These are phyloP conservation scores for Aspergillus nomiae DNA, from an alignment of 2,329 filamentous ascomycete genomes.

Conservation along the genomic window DNA sequence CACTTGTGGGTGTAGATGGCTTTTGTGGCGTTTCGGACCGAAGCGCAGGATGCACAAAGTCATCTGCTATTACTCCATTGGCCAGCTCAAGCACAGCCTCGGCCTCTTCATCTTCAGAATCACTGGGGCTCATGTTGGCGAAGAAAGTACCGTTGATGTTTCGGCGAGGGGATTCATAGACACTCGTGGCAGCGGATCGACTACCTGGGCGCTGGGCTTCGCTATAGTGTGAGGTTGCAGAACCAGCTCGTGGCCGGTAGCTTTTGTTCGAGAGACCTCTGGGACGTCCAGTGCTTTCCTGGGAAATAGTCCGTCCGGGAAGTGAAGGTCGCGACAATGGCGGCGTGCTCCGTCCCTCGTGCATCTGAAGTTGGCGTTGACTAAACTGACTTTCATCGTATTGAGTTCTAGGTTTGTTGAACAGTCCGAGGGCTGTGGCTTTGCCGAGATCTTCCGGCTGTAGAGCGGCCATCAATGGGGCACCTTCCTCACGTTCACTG, in stretches of 20 bases:
- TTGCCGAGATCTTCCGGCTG: constrained; percentile 78
- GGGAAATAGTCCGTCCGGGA: constrained; percentile 22
- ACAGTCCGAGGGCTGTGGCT: constrained; percentile 71
- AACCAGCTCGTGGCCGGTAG: constrained; percentile 40
- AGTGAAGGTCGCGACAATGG: constrained; percentile 36
- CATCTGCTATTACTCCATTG: constrained; percentile 7
- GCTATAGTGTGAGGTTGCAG: constrained; percentile 41
- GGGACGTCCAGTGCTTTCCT: constrained; percentile 28
- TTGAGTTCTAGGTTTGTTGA: constrained; percentile 71
- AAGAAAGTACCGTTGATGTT: constrained; percentile 35
- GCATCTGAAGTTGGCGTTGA: constrained; percentile 78
- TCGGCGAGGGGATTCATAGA: constrained; percentile 32
- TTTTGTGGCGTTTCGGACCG: constrained; percentile 37
- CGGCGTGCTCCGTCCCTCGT: constrained; percentile 70
- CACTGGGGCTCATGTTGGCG: constrained; percentile 39
- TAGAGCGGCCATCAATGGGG: constrained; percentile 62
- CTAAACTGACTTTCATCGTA: constrained; percentile 87
- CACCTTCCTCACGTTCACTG: constrained; percentile 71
- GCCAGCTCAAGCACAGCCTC: constrained; percentile 1
- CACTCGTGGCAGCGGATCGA: constrained; percentile 27
- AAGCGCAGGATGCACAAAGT: constrained; percentile 41
- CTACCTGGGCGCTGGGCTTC: constrained; percentile 29
- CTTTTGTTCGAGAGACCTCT: constrained; percentile 41
- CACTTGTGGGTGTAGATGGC: constrained; percentile 29
- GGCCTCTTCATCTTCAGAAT: constrained; percentile 40